Evolutionary conservation across 1,284 basidiomycete genomes (phyloP), one percentile per base, ranked within the genome.

Genomic region (Cryptococcus sp.): DNA sequence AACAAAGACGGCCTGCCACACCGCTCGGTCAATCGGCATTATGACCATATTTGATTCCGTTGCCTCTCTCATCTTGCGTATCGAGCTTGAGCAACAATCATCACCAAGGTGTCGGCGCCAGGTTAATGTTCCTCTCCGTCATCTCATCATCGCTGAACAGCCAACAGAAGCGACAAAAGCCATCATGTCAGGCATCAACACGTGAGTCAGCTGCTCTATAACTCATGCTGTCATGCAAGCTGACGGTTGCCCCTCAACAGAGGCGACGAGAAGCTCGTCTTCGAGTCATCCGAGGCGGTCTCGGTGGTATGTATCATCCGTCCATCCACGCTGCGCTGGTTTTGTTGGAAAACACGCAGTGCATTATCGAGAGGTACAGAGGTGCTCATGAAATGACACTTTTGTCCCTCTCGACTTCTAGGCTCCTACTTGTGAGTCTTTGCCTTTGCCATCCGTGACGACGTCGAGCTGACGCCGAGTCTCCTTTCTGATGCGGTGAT

Each of bases 211-310:
- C 47, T 53, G 11, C 8, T 22, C 5, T 20, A 35, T 25, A 13
- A 17, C 25, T 17, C 3, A n/a, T 6, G 10, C 15, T 27, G n/a
- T 50, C 30, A 22, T 15, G 8, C 19, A 22, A 30, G 49, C 62
- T 56, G 55, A 57, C 51, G 11, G 3, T 4, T 2, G 8, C 3
- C 48, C 17, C 3, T 19, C 20, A 11, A 20, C 61, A 79, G 77
- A 47, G 75, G 75, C 53, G 78, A 78, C 64, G 72, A 75, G 84
- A 94, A 97, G 89, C 88, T 98, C 71, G 88, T 93, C 19, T 99
- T 99, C 72, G 96, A 99, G 82, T 96, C 93, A 47, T 97, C 93
- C 54, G 95, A 99, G 81, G 87, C 90, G 19, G 89, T 99, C 71
- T 89, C 90, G 60, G 80, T 84, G 65, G 83, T 81, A 75, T 73